phyloP scores from a whole-genome alignment of 2,329 filamentous ascomycete genomes.

The Ceratocystis destructans region DNA sequence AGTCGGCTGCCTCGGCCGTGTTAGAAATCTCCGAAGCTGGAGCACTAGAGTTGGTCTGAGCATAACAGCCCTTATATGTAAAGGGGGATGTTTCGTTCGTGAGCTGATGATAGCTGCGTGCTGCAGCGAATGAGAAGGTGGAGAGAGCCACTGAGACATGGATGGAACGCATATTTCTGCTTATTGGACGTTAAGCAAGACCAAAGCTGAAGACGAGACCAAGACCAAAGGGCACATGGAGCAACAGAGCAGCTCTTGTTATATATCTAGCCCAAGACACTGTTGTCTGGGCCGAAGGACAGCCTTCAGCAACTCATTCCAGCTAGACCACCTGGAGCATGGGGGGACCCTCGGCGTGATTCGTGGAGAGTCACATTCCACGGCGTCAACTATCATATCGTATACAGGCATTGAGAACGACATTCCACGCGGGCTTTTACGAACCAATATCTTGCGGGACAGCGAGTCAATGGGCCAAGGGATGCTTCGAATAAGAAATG shows the following conservation, averaged over 20 bases:
- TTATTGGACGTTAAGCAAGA: neutral
- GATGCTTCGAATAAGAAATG: neutral
- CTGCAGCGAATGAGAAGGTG: neutral
- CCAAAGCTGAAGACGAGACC: neutral
- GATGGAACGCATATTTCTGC: neutral
- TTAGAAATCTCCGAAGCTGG: neutral
- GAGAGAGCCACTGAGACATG: neutral
- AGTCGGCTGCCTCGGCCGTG: neutral
- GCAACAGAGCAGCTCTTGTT: neutral
- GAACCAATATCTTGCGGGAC: neutral
- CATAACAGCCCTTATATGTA: conserved; percentile 6
- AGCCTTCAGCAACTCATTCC: neutral
- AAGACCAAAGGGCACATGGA: neutral
- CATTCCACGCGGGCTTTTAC: neutral
- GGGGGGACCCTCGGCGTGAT: neutral
- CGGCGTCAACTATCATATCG: neutral
- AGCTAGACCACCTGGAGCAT: neutral
- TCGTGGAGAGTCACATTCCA: neutral
- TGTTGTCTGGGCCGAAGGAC: neutral
- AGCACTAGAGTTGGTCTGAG: neutral
- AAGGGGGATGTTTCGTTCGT: neutral
- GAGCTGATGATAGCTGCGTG: neutral
- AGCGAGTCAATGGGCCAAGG: neutral
- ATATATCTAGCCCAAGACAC: neutral
- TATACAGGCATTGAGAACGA: neutral